These are phyloP conservation scores for Raffaelea deltoideospora DNA, from an alignment of 2,329 filamentous ascomycete species.

Conservation along the genomic window DNA sequence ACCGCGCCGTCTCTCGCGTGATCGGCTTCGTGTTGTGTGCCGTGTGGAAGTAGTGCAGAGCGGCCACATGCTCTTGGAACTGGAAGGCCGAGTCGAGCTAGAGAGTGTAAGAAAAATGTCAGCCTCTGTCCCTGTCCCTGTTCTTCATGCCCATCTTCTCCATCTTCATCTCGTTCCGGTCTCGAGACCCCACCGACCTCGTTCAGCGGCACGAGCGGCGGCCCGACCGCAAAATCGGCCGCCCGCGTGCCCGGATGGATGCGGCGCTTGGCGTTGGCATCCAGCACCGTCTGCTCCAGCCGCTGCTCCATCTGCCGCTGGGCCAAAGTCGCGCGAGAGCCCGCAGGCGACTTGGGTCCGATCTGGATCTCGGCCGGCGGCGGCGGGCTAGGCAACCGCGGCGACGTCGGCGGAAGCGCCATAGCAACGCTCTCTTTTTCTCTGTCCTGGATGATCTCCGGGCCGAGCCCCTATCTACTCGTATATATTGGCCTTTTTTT, in stretches of 20 bases:
- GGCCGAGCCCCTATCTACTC: too few species aligned
- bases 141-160: not conserved
- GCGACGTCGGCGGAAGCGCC: constrained; percentile 61
- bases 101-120: too few species aligned
- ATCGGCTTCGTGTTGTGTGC: constrained; percentile 53
- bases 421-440: too few species aligned
- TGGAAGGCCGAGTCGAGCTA: constrained; percentile 96
- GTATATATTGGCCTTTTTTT: too few species aligned
- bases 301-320: constrained; percentile 40
- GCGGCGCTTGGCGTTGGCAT: constrained; percentile 63
- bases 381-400: constrained; percentile 85
- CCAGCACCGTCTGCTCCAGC: constrained; percentile 48
- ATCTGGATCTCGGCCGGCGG: constrained; percentile 92
- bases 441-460: too few species aligned
- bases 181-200: constrained; percentile 61
- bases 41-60: constrained; percentile 73
- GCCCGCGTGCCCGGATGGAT: constrained; percentile 87
- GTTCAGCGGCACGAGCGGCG: constrained; percentile 69
- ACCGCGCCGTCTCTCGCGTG: constrained; percentile 56
- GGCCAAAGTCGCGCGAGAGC: constrained; percentile 19
- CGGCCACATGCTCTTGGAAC: constrained; percentile 90
- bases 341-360: constrained; percentile 24
- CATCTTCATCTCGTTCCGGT: too few species aligned
- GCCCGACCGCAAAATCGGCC: constrained; percentile 84
- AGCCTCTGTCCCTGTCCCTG: too few species aligned